Base-by-base conservation (phyloP, 352 stramenopile species). In the Phytophthora pisi region DNA sequence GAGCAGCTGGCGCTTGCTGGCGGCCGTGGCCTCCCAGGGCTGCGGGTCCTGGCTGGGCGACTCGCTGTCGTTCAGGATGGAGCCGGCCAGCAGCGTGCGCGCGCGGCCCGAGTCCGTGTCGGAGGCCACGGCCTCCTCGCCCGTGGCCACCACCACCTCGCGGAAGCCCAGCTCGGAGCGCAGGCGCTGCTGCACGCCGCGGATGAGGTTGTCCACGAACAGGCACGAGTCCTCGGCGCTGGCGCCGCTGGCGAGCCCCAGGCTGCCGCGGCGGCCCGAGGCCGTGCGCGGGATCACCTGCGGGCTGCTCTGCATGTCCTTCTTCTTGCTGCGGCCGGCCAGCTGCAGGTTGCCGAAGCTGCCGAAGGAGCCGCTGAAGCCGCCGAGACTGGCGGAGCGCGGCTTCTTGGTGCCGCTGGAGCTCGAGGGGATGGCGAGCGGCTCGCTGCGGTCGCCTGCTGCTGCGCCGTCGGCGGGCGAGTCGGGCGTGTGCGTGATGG, bases 121-220 rank as follows among this genome's bases (percentile, higher is more conserved):
- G 5, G 42, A 42, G 13, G 43, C 31, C 10, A 64, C 46, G 15
- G 57, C 65, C 36, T 84, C 81, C 46, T 89, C 77, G 16, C 79
- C 73, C 7, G 85, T 85, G n/a, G 83, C 72, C 9, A 93, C 73
- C 1, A 89, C 55, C 57, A 93, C 72, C 56, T 93, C 83, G 6
- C 72, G 68, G 66, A 93, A 93, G 55, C 78, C 77, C 24, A 93
- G 66, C 52, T 93, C 83, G 6, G 75, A 69, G 36, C 77, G 78
- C 50, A 93, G 73, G 28, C 82, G 80, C 28, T 56, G 42, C 66
- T 93, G 85, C 20, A 92, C 82, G 31, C 64, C 64, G 46, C 88
- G 83, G 56, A 93, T 91, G 31, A 91, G 72, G 47, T 77, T 76
- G 72, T 93, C 85, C 13, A 92, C 84, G 40, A 80, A 79, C 26